Evolutionary conservation across 2,329 filamentous ascomycete genomes (phyloP), one percentile per base, ranked within the genome.

Genomic region (Xylogone sp.): DNA sequence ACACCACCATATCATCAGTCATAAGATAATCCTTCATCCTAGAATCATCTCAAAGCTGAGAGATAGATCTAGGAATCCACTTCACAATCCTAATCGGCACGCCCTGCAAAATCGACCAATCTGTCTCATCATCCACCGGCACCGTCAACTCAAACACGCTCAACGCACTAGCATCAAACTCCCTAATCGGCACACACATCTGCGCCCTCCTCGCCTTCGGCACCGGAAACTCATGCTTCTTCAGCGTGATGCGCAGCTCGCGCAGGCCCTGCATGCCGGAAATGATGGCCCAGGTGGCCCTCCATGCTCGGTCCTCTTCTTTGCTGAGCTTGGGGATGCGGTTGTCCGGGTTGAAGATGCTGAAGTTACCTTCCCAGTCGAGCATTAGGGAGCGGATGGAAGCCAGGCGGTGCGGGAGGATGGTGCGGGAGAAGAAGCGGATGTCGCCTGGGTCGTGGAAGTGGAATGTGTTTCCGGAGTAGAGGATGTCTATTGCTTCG

Each of bases 391-490:
- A 50, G 16, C 51, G 48, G 21, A 63, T 60, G 16, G 51, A 45
- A 43, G 59, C 57, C 44, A 62, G 58, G 21, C 61, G 59, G 13
- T 55, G 54, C 4, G 61, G 57, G 3, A 61, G 47, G 13, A 59
- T 46, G 10, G 51, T 39, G 10, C 53, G 55, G 3, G 57, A 57
- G 27, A 63, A 58, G 21, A 44, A 52, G 19, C 57, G 58, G n/a
- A 60, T 44, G 2, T 43, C 44, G 49, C 61, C 59, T 43, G 60
- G 53, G 43, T 53, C 52, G 16, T 60, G 55, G 22, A 63, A 62
- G n/a, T 63, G 56, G 44, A 63, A 62, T 9, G 43, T 58, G 27
- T 59, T 63, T 43, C 52, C 46, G 16, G 49, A 51, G 45, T 63
- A 63, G n/a, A 63, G 54, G 3, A 62, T 46, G 13, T 50, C 18